Conservation (phyloP, 305 asterid genomes). For the Ajuga reptans region DNA sequence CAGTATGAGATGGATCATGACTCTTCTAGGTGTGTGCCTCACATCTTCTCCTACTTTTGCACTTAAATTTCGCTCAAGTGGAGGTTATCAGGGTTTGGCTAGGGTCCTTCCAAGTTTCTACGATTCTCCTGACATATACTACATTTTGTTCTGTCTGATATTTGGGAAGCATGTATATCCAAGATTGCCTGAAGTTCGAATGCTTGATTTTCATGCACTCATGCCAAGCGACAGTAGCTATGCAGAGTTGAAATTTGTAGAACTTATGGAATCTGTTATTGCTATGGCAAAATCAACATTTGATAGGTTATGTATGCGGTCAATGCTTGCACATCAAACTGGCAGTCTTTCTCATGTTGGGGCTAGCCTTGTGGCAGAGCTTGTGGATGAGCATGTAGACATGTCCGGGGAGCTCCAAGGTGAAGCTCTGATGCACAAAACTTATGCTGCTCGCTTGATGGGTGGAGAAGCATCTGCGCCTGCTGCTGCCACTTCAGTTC, state of each 20-base stretch:
- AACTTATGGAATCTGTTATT: constrained; percentile 81
- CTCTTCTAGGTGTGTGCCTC: constrained; percentile 95
- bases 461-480: constrained; percentile 99
- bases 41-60: constrained; percentile 93
- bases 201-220: constrained; percentile 97
- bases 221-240: constrained; percentile 81
- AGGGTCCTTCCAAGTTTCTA: constrained; percentile 95
- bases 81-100: constrained; percentile 94
- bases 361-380: constrained; percentile 93
- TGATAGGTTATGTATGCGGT: constrained; percentile 79
- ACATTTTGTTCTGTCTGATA: constrained; percentile 89
- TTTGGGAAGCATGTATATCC: constrained; percentile 98
- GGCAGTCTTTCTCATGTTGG: constrained; percentile 92
- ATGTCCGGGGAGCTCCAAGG: constrained; percentile 97
- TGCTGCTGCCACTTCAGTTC: constrained; percentile 96
- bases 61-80: constrained; percentile 89
- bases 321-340: constrained; percentile 78
- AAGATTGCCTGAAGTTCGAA: constrained; percentile 96
- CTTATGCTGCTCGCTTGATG: constrained; percentile 99
- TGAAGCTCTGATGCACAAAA: constrained; percentile 99
- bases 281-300: constrained; percentile 98
- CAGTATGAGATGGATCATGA: constrained; percentile 99
- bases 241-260: constrained; percentile 74
- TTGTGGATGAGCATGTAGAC: constrained; percentile 74
- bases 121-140: constrained; percentile 97